Percentiles rank a stretch among this genome's conserved stretches.
Conservation (phyloP, 169 alveolate genomes). For the Plasmodium yoelii region DNA sequence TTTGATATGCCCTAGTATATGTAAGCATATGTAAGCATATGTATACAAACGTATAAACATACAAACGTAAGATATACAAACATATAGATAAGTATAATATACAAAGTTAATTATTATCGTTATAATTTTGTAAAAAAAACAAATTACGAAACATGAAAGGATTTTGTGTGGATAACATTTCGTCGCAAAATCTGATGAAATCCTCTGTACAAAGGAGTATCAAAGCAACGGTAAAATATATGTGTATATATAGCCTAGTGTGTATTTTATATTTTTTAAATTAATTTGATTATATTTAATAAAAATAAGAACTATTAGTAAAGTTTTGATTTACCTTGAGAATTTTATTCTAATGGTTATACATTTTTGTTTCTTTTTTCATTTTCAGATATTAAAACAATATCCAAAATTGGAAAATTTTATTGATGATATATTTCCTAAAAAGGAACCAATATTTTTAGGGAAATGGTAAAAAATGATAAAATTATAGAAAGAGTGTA, state of each 20-base stretch:
- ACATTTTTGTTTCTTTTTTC: constrained; percentile 13
- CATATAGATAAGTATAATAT: too few relatives aligned
- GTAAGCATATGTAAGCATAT: too few relatives aligned
- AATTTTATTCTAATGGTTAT: too few relatives aligned
- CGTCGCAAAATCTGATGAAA: constrained; percentile 89
- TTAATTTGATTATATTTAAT: too few relatives aligned
- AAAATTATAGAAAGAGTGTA: constrained; percentile 7
- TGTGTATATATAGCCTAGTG: background rate
- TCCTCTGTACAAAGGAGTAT: constrained; percentile 91
- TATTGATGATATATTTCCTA: constrained; percentile 93
- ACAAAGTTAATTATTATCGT: too few relatives aligned
- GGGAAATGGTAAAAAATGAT: constrained; percentile 86
- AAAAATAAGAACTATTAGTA: too few relatives aligned
- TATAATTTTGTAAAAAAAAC: background rate
- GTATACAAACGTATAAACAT: too few relatives aligned
- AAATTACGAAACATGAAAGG: constrained; percentile 62
- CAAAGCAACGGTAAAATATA: constrained; percentile 82
- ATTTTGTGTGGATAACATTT: constrained; percentile 85
- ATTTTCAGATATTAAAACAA: constrained; percentile 81
- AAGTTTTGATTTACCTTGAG: too few relatives aligned
- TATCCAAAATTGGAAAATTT: constrained; percentile 90
- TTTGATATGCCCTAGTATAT: too few relatives aligned
- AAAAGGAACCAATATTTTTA: constrained; percentile 86
- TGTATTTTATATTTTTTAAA: background rate
- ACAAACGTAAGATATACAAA: too few relatives aligned